Conservation (phyloP, 1,139 yeast species). For the Zygosaccharomyces pseudobailii region DNA sequence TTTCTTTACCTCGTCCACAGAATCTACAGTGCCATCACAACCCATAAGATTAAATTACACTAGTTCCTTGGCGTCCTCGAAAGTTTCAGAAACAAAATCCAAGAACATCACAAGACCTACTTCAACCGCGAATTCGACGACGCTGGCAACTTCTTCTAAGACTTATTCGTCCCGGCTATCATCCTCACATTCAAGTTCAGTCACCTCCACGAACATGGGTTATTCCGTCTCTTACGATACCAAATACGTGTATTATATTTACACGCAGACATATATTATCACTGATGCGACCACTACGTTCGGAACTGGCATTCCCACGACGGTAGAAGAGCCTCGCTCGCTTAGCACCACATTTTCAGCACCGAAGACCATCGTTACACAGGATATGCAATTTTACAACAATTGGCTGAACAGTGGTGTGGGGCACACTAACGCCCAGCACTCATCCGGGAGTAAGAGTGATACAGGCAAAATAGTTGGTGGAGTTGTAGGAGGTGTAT, state of each 20-base stretch:
- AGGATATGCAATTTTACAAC: slow-evolving; percentile 31
- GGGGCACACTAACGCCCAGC: slow-evolving; percentile 4
- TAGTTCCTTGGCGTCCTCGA: neutral
- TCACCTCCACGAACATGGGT: slow-evolving; percentile 4
- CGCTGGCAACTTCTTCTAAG: neutral
- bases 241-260: slow-evolving; percentile 24
- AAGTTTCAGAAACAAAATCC: neutral
- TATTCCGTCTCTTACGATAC: slow-evolving; percentile 12
- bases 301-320: slow-evolving; percentile 35
- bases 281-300: slow-evolving; percentile 40
- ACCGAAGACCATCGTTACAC: slow-evolving; percentile 33
- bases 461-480: slow-evolving; percentile 24
- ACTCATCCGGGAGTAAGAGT: neutral
- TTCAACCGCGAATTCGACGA: neutral
- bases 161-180: neutral
- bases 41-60: neutral
- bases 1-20: neutral
- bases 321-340: slow-evolving; percentile 25
- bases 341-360: slow-evolving; percentile 22
- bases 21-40: neutral
- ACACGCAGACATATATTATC: slow-evolving; percentile 41
- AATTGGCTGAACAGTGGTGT: slow-evolving; percentile 21
- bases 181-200: neutral
- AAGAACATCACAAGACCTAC: neutral
- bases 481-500: slow-evolving; percentile 29